These are phyloP conservation scores for Nemania sp. DNA, from an alignment of 2,329 filamentous ascomycete species.

Conservation along the genomic window DNA sequence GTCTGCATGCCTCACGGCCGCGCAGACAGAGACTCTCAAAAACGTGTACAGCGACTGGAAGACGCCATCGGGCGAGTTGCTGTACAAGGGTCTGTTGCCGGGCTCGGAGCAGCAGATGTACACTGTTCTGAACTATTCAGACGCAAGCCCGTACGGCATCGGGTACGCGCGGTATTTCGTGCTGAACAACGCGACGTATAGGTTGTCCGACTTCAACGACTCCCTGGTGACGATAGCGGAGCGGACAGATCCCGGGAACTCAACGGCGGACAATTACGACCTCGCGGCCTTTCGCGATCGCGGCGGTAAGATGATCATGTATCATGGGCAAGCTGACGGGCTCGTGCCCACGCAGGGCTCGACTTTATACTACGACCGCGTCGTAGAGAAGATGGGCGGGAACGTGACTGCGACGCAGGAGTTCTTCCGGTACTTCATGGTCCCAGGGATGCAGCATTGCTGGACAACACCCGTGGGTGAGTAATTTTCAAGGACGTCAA, in stretches of 20 bases:
- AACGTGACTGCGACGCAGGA: constrained; percentile 44
- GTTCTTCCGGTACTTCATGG: constrained; percentile 55
- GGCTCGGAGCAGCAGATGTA: constrained; percentile 49
- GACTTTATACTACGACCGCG: constrained; percentile 41
- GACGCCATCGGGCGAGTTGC: constrained; percentile 40
- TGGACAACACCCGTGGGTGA: constrained; percentile 29
- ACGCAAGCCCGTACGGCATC: constrained; percentile 41
- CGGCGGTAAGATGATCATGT: constrained; percentile 50
- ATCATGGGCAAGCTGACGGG: constrained; percentile 49
- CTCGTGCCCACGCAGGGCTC: constrained; percentile 45
- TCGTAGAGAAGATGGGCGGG: constrained; percentile 35
- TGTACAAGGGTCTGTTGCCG: constrained; percentile 49
- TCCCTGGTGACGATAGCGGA: constrained; percentile 39
- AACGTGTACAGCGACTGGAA: constrained; percentile 40
- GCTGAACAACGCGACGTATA: constrained; percentile 44
- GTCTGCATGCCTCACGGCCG: constrained; percentile 46
- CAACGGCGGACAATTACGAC: constrained; percentile 45
- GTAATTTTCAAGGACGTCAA: background rate
- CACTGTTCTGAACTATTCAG: constrained; percentile 38
- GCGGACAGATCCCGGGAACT: constrained; percentile 42
- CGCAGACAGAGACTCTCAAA: constrained; percentile 45
- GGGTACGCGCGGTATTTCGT: constrained; percentile 46
- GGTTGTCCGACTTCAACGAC: constrained; percentile 41
- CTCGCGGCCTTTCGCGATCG: constrained; percentile 44
- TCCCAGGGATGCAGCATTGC: constrained; percentile 60